Evolutionary conservation across 225 moss, liverwort and hornwort species (phyloP), one percentile per base, ranked within the genome.

Genomic region (Straminergon stramineum): DNA sequence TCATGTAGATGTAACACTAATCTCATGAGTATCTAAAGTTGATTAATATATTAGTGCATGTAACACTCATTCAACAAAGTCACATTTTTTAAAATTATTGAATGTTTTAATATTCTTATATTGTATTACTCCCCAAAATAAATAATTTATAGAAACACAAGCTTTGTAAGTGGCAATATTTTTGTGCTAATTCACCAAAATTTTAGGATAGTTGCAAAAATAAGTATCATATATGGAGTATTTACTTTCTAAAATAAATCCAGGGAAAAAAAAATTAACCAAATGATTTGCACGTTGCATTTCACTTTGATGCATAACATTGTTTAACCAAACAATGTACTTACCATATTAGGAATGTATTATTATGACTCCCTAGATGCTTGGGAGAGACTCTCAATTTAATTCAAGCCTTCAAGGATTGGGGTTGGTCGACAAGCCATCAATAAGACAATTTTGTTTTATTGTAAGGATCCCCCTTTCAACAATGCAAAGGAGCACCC

Each of bases 381-480:
- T 0, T 10, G 4, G 9, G 3, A 34, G 17, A 18, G 30, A 31
- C 3, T 35, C 17, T 35, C 48, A 48, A 48, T 35, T 31, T 0
- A 17, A 20, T 37, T 18, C 35, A 35, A 66, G 19, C 10, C 10
- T 20, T 68, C 16, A 68, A n/a, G 22, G 68, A n/a, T 37, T 37
- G 37, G 4, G 2, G 10, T 10, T 3, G 1, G 5, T 1, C 10
- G 5, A 66, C 0, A 5, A 66, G 10, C 3, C 34, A 66, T 35
- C 34, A 35, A 66, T 19, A 15, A 19, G 35, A 21, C 5, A 37
- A 37, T 20, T 35, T 67, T 10, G 35, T 35, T 35, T 35, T 4
- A 35, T 5, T 37, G 11, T 6, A 20, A 6, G 6, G 4, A 19
- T 35, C 2, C 0, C 1, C 3, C 35, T 35, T 20, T 35, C 35